Evolutionary conservation across 768 basidiomycete species (phyloP).

Genomic region (Kondoa malvinella): DNA sequence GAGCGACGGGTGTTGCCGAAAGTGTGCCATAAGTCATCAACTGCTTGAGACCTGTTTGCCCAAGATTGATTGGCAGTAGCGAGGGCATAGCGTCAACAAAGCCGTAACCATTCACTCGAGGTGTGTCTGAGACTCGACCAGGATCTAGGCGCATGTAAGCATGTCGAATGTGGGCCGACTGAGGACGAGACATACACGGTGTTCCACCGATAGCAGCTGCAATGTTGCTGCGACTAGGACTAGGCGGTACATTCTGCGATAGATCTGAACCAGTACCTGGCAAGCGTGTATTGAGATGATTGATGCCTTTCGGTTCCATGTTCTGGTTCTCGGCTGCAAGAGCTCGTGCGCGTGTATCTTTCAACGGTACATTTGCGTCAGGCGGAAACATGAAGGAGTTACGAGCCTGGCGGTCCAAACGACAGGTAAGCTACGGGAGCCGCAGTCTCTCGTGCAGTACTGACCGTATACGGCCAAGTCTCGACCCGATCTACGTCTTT

Average conservation of each 20-base stretch:
- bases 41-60: slow-evolving; percentile 66
- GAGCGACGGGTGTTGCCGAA: slow-evolving; percentile 72
- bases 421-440: not conserved
- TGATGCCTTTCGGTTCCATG: slow-evolving; percentile 44
- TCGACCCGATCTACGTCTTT: slow-evolving; percentile 10
- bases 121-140: slow-evolving; percentile 23
- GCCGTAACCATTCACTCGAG: slow-evolving; percentile 42
- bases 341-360: slow-evolving; percentile 39
- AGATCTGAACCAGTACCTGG: slow-evolving; percentile 37
- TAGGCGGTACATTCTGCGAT: slow-evolving; percentile 38
- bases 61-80: slow-evolving; percentile 64
- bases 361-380: slow-evolving; percentile 66
- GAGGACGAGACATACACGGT: slow-evolving; percentile 46
- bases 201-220: slow-evolving; percentile 84
- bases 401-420: slow-evolving; percentile 44
- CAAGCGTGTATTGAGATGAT: slow-evolving; percentile 65
- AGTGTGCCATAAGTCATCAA: slow-evolving; percentile 97
- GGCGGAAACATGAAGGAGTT: slow-evolving; percentile 92
- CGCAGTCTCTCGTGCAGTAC: slow-evolving; percentile 33
- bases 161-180: not conserved
- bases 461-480: slow-evolving; percentile 26
- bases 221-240: slow-evolving; percentile 77
- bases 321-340: slow-evolving; percentile 27
- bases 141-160: slow-evolving; percentile 29
- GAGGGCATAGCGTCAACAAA: slow-evolving; percentile 76